phyloP scores from a whole-genome alignment of 371 early-diverging fungal genomes.

The Syncephalastrum monosporum region DNA sequence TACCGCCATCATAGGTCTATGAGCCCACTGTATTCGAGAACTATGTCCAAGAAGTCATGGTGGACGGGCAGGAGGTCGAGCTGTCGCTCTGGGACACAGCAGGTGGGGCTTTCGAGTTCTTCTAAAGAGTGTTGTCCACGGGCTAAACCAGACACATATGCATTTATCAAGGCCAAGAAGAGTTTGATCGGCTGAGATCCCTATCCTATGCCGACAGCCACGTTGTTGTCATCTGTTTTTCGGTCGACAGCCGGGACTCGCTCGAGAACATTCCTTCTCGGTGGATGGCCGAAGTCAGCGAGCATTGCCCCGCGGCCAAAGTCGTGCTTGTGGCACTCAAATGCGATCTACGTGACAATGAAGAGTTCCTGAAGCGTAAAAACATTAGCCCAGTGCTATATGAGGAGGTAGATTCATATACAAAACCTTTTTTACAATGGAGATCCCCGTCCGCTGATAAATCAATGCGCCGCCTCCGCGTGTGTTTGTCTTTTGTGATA shows the following conservation, averaged over 20 bases:
- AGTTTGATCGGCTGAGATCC: constrained; percentile 55
- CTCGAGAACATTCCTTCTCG: constrained; percentile 55
- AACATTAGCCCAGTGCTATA: constrained; percentile 35
- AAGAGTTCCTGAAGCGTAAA: constrained; percentile 12
- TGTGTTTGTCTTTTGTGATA: constrained; percentile 12
- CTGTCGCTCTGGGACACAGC: constrained; percentile 93
- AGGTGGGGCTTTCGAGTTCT: constrained; percentile 48
- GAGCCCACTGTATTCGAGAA: constrained; percentile 86
- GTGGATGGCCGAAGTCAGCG: constrained; percentile 53
- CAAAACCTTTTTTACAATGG: too few relatives aligned
- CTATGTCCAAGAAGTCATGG: constrained; percentile 78
- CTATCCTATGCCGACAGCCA: constrained; percentile 55
- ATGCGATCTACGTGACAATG: constrained; percentile 55
- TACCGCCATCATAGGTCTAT: constrained; percentile 34
- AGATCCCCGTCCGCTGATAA: not conserved
- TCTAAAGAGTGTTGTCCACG: not conserved
- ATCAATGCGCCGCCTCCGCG: not conserved
- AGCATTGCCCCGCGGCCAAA: constrained; percentile 46
- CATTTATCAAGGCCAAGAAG: constrained; percentile 57
- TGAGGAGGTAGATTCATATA: constrained; percentile 38
- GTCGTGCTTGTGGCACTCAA: constrained; percentile 55
- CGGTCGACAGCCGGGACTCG: constrained; percentile 56
- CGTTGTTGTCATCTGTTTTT: constrained; percentile 57
- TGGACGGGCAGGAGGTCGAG: constrained; percentile 76
- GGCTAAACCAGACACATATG: not conserved